Percentiles rank a stretch among this genome's conserved stretches.
Evolutionary conservation across 305 asterid genomes (phyloP).

Genomic region (Fraxinus angustifolia): DNA sequence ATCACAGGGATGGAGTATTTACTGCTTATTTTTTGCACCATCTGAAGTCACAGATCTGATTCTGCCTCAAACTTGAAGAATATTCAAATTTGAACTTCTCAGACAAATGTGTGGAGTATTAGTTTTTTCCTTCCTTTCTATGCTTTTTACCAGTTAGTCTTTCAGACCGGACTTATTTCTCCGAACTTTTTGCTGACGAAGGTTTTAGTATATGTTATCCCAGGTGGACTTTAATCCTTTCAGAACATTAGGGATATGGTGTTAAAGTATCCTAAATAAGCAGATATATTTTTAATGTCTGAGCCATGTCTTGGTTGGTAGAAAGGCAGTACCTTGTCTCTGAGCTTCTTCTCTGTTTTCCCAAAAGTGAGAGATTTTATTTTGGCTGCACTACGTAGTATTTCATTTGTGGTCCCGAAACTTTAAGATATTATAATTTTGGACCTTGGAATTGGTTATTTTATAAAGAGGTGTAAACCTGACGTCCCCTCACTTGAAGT

Average conservation of each 20-base stretch:
- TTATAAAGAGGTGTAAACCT: slow-evolving; percentile 10
- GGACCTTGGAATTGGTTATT: slow-evolving; percentile 9
- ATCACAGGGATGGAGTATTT: neutral
- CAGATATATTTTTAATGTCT: slow-evolving; percentile 2
- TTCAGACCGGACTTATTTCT: neutral
- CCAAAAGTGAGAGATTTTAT: neutral
- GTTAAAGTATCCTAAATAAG: neutral
- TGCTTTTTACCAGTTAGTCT: neutral
- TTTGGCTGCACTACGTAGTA: neutral
- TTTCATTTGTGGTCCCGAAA: slow-evolving; percentile 13
- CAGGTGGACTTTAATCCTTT: neutral
- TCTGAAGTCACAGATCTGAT: neutral
- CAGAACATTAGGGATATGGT: neutral
- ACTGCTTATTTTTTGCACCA: neutral
- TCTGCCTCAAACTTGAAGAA: neutral
- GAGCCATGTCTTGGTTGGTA: neutral
- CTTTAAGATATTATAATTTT: neutral
- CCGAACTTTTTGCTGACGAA: neutral
- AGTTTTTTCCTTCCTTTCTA: neutral
- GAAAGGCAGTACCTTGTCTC: neutral
- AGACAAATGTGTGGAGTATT: neutral
- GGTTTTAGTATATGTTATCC: neutral
- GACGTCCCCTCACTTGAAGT: neutral
- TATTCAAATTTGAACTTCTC: slow-evolving; percentile 14
- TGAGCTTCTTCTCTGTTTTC: neutral